A percentile compares a stretch with the other conserved stretches of the same genome.
phyloP scores from a whole-genome alignment of 192 early-diverging fungal species.

The Umbelopsis ramanniana region DNA sequence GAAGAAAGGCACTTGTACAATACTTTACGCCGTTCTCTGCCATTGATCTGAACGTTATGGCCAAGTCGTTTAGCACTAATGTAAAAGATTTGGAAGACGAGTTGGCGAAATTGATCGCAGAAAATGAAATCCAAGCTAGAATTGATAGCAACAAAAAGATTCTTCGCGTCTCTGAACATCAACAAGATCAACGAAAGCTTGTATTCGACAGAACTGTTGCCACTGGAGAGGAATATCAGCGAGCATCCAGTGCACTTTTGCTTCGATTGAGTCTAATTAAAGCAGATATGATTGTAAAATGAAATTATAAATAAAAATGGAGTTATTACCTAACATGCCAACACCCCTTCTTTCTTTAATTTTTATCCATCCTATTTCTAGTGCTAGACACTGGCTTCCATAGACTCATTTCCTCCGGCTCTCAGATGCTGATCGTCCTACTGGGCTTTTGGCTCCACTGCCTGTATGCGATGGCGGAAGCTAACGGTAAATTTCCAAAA shows the following conservation, averaged over 20 bases:
- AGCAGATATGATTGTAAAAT: conserved; percentile 50
- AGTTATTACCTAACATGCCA: conserved; percentile 4
- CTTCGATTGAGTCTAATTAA: conserved; percentile 70
- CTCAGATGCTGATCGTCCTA: conserved; percentile 5
- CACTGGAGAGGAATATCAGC: conserved; percentile 72
- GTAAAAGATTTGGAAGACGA: conserved; percentile 70
- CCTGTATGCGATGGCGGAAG: not conserved
- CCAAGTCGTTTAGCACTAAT: conserved; percentile 65
- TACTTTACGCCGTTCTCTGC: conserved; percentile 82
- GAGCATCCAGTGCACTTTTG: conserved; percentile 59
- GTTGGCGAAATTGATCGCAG: conserved; percentile 69
- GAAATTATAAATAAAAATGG: conserved; percentile 4
- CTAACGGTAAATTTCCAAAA: not conserved
- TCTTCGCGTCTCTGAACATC: conserved; percentile 34
- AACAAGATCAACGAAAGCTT: conserved; percentile 65
- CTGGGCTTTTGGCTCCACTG: conserved; percentile 2
- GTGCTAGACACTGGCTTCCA: not conserved
- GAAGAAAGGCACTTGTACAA: conserved; percentile 78
- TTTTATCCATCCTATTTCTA: not conserved
- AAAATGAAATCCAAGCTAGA: conserved; percentile 70
- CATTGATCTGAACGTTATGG: conserved; percentile 82
- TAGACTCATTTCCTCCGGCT: conserved; percentile 3
- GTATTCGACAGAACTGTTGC: conserved; percentile 70
- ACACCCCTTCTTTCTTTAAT: not conserved
- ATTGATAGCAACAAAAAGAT: conserved; percentile 92